Evolutionary conservation across 805 yeast species (phyloP), one percentile per base, ranked within the genome.

Genomic region (Yamadazyma sp.): DNA sequence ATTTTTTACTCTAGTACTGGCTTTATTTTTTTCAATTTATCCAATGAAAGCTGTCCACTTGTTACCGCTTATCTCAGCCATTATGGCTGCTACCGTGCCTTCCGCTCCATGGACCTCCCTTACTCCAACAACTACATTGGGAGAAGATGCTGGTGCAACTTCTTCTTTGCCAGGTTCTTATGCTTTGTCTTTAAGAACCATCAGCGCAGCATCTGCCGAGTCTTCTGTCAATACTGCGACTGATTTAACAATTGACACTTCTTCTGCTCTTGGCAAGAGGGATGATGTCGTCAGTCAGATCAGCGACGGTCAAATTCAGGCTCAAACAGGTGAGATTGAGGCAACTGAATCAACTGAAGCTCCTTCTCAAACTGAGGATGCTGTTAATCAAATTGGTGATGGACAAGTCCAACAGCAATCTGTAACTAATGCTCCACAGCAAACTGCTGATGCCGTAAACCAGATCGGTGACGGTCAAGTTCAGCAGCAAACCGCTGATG

Each of bases 381-480:
- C 32, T 26, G 44, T 16, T 6, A 52, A 50, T 41, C 71, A 64
- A 50, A 64, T 64, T 30, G 47, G 51, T 30, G 71, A 60, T 38
- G 67, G n/a, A n/a, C 44, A 40, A 37, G 44, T 44, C 48, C 58
- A 32, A 20, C 35, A 32, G 13, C 69, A 62, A 49, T 62, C 61
- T 34, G 48, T n/a, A n/a, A n/a, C 16, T 15, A 21, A 28, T 14
- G 57, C 48, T 1, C 44, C 47, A 22, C 36, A 28, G n/a, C 39
- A 34, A 29, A 33, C 42, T 25, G 50, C 68, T 19, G 60, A 49
- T 29, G 58, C 53, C 18, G 50, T 58, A 12, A 49, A 62, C 61
- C 71, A 70, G 49, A 70, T 70, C 32, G 60, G 65, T 28, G 75
- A 70, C 45, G 76, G 76, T 37, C 76, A 70, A 54, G 59, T 69